Conservation (phyloP, 1,284 basidiomycete genomes). For the Sporisorium graminicola region DNA sequence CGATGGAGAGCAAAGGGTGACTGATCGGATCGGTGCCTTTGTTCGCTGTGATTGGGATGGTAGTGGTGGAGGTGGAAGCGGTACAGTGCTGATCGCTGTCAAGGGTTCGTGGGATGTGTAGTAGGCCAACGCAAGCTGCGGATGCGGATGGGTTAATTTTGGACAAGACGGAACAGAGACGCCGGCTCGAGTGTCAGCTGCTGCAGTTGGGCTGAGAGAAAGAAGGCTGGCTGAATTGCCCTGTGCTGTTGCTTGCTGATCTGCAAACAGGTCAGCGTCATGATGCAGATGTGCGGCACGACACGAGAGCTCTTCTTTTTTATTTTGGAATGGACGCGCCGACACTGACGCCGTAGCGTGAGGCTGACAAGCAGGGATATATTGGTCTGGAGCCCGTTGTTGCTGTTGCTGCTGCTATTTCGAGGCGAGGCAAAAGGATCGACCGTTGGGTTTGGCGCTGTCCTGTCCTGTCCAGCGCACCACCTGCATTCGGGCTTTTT, state of each 20-base stretch:
- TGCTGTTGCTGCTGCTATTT: background rate
- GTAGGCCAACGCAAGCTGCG: conserved; percentile 18
- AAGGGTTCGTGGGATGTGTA: conserved; percentile 4
- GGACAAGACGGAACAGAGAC: conserved; percentile 27
- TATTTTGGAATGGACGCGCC: background rate
- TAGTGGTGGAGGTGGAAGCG: background rate
- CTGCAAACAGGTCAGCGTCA: conserved; percentile 36
- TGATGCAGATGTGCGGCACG: conserved; percentile 30
- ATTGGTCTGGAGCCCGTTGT: background rate
- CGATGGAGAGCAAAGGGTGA: conserved; percentile 6
- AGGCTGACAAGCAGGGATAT: background rate
- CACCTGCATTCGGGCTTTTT: background rate
- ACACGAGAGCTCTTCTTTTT: background rate
- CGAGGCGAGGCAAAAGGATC: conserved; percentile 14
- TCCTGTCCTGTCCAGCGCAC: background rate
- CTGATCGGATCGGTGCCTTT: conserved; percentile 1
- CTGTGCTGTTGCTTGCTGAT: conserved; percentile 13
- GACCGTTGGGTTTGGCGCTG: background rate
- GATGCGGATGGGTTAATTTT: conserved; percentile 29
- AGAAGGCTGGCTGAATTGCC: background rate
- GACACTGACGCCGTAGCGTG: conserved; percentile 2
- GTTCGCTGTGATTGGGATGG: conserved; percentile 7
- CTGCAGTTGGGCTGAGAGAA: background rate
- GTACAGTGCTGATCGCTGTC: background rate
- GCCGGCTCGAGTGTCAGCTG: conserved; percentile 18